A percentile compares a stretch with the other conserved stretches of the same genome.
phyloP scores from a whole-genome alignment of 257 asterid species.

The Solanum etuberosum region DNA sequence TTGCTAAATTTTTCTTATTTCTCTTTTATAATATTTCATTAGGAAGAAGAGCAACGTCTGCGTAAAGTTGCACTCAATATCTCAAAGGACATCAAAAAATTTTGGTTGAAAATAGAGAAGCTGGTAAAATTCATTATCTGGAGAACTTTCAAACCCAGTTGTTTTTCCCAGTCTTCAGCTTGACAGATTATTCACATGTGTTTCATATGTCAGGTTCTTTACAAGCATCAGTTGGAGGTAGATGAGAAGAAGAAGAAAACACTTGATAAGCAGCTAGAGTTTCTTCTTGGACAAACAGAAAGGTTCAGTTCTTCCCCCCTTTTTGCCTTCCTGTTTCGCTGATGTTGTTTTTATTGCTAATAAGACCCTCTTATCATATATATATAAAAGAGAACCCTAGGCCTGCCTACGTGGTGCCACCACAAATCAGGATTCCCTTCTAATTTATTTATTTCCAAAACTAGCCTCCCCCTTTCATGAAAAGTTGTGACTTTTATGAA shows the following conservation, averaged over 20 bases:
- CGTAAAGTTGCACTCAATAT: slow-evolving; percentile 81
- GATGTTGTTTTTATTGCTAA: neutral
- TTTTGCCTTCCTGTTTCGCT: neutral
- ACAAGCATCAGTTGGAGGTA: slow-evolving; percentile 87
- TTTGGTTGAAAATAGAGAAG: slow-evolving; percentile 96
- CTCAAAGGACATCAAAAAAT: slow-evolving; percentile 90
- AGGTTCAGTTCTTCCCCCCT: slow-evolving; percentile 27
- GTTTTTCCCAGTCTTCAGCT: neutral
- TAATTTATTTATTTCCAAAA: too few relatives aligned
- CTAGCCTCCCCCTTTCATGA: too few relatives aligned
- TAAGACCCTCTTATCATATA: neutral
- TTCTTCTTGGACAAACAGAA: slow-evolving; percentile 98
- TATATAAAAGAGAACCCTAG: neutral
- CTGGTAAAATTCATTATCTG: slow-evolving; percentile 43
- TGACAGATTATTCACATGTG: slow-evolving; percentile 2
- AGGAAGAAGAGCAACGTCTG: slow-evolving; percentile 94
- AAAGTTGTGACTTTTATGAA: too few relatives aligned
- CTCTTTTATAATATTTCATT: slow-evolving; percentile 9
- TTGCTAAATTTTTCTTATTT: neutral
- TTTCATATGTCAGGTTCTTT: slow-evolving; percentile 55
- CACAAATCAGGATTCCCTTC: too few relatives aligned
- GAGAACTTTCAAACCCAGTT: neutral
- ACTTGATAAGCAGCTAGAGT: slow-evolving; percentile 92
- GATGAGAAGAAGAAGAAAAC: slow-evolving; percentile 92
- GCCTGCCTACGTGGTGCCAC: too few relatives aligned